phyloP scores from a whole-genome alignment of 192 early-diverging fungal genomes.

The Gamsiella multidivaricata region DNA sequence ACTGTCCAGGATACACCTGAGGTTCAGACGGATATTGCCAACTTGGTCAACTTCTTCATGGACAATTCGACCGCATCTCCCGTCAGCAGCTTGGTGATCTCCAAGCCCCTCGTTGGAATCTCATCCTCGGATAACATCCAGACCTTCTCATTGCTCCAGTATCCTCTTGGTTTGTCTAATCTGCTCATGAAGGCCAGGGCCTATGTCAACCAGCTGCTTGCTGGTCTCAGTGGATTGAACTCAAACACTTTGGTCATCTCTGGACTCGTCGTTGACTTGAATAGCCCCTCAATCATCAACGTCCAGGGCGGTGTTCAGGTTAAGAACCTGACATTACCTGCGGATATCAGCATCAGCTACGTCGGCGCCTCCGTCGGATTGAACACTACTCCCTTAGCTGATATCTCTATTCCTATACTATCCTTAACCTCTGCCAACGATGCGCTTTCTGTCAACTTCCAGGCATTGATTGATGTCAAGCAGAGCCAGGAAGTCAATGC shows the following conservation, averaged over 20 bases:
- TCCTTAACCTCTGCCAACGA: slow-evolving; percentile 37
- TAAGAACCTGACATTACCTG: slow-evolving; percentile 39
- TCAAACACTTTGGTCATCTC: slow-evolving; percentile 31
- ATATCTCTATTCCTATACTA: slow-evolving; percentile 30
- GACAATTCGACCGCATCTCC: slow-evolving; percentile 35
- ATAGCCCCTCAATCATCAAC: slow-evolving; percentile 45
- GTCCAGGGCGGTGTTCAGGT: slow-evolving; percentile 35
- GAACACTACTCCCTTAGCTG: slow-evolving; percentile 36
- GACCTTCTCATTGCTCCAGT: slow-evolving; percentile 36
- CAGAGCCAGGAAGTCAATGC: slow-evolving; percentile 28
- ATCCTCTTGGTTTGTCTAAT: slow-evolving; percentile 17
- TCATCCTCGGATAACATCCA: slow-evolving; percentile 43
- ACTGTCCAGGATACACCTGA: slow-evolving; percentile 40
- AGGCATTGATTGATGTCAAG: slow-evolving; percentile 34
- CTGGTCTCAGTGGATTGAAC: slow-evolving; percentile 40
- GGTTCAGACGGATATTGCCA: slow-evolving; percentile 46
- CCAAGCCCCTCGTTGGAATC: slow-evolving; percentile 36
- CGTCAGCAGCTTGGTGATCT: slow-evolving; percentile 35
- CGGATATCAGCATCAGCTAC: slow-evolving; percentile 46
- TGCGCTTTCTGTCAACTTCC: slow-evolving; percentile 28
- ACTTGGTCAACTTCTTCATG: slow-evolving; percentile 46
- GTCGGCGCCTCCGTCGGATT: slow-evolving; percentile 39
- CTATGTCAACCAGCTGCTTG: slow-evolving; percentile 28
- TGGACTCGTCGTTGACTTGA: slow-evolving; percentile 43
- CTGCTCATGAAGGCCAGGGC: slow-evolving; percentile 21